Conservation (phyloP, 192 early-diverging fungal species). For the Chytriomyces sp. region DNA sequence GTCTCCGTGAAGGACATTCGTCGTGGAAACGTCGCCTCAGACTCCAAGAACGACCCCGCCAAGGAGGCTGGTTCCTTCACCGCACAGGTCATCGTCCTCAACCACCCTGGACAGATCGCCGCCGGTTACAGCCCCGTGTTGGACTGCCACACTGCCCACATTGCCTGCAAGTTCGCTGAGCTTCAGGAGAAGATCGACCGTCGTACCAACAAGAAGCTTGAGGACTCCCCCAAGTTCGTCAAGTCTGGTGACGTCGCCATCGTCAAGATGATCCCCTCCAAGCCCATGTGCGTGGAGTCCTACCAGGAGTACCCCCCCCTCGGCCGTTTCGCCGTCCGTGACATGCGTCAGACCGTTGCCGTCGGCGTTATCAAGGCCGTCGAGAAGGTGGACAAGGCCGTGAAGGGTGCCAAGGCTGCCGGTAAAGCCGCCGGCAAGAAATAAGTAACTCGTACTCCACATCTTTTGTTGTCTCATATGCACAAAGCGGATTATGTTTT, state of each 20-base stretch:
- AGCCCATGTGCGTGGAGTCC: conserved; percentile 96
- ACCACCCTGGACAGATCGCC: conserved; percentile 94
- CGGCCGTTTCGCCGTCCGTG: conserved; percentile 96
- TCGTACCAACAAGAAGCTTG: conserved; percentile 90
- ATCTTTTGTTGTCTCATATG: not conserved
- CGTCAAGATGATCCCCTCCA: conserved; percentile 92
- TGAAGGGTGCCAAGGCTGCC: conserved; percentile 28
- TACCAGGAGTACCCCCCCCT: conserved; percentile 92
- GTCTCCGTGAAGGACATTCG: conserved; percentile 97
- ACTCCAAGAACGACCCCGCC: conserved; percentile 97
- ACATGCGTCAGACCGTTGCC: conserved; percentile 96
- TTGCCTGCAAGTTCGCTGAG: conserved; percentile 95
- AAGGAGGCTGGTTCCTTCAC: conserved; percentile 88
- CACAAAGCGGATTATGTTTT: not conserved
- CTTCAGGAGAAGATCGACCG: conserved; percentile 94
- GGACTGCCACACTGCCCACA: conserved; percentile 95
- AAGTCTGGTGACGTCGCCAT: conserved; percentile 95
- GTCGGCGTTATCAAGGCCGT: conserved; percentile 96
- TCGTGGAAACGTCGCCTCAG: conserved; percentile 92
- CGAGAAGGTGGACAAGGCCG: conserved; percentile 57
- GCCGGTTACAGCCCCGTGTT: conserved; percentile 94
- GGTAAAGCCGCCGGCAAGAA: conserved; percentile 33
- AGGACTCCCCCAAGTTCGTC: conserved; percentile 93
- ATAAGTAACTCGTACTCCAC: conserved; percentile 7
- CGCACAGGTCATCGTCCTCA: conserved; percentile 95